These are phyloP conservation scores for Singerocomus rubriflavus DNA, from an alignment of 1,284 basidiomycete genomes.

Conservation along the genomic window DNA sequence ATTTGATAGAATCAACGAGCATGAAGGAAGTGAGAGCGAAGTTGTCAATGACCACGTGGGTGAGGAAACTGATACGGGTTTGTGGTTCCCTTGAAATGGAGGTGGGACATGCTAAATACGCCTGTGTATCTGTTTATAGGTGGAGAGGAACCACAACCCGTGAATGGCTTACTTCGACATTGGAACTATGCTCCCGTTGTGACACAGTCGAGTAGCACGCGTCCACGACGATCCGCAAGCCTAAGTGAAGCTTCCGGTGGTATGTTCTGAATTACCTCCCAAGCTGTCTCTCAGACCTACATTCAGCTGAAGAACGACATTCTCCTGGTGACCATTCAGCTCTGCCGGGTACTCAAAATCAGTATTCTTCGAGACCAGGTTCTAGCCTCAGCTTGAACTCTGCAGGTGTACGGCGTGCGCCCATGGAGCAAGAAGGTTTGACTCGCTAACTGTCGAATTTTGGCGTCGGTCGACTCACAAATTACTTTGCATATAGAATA, in stretches of 20 bases:
- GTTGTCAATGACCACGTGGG: slow-evolving; percentile 25
- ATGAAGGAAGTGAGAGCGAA: slow-evolving; percentile 34
- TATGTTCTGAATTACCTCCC: slow-evolving; percentile 25
- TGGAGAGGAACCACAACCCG: slow-evolving; percentile 27
- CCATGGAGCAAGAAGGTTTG: slow-evolving; percentile 41
- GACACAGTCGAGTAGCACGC: slow-evolving; percentile 29
- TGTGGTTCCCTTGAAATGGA: slow-evolving; percentile 13
- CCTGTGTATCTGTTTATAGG: slow-evolving; percentile 12
- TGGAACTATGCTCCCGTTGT: slow-evolving; percentile 26
- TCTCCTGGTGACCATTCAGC: slow-evolving; percentile 31
- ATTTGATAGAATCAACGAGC: slow-evolving; percentile 36
- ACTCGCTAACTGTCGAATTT: slow-evolving; percentile 7
- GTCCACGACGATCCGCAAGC: slow-evolving; percentile 66
- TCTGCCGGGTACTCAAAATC: slow-evolving; percentile 35
- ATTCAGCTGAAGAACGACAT: slow-evolving; percentile 24
- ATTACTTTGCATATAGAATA: slow-evolving; percentile 27
- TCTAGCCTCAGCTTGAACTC: slow-evolving; percentile 47
- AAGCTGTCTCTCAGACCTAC: slow-evolving; percentile 6
- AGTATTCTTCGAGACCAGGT: slow-evolving; percentile 45
- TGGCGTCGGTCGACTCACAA: slow-evolving; percentile 11
- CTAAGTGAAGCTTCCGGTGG: slow-evolving; percentile 57
- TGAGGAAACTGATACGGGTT: slow-evolving; percentile 35
- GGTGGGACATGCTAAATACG: neutral
- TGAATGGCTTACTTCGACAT: slow-evolving; percentile 26
- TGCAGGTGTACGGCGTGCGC: slow-evolving; percentile 32